phyloP scores from a whole-genome alignment of 2,329 filamentous ascomycete species.

The Sporothrix curviconia region DNA sequence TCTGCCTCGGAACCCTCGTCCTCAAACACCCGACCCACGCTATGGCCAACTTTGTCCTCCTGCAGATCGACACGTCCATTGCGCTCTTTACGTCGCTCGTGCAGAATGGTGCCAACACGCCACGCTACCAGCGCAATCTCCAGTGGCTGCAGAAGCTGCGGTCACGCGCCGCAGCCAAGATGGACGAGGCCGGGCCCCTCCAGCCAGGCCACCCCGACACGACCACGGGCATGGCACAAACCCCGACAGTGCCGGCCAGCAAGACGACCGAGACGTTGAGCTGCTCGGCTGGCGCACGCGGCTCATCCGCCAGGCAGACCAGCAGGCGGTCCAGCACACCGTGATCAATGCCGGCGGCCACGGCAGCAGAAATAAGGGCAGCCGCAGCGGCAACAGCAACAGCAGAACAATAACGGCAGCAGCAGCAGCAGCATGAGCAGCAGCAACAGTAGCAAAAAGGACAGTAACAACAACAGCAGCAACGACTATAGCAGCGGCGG shows the following conservation, averaged over 20 bases:
- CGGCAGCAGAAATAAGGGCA: too few species aligned
- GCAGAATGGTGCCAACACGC: slow-evolving; percentile 7
- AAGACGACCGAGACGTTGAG: slow-evolving; percentile 4
- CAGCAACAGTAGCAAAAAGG: too few species aligned
- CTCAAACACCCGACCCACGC: slow-evolving; percentile 2
- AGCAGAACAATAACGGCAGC: too few species aligned
- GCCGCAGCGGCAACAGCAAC: too few species aligned
- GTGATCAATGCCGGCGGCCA: background rate
- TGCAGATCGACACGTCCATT: slow-evolving; percentile 13
- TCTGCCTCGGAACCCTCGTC: slow-evolving; percentile 14
- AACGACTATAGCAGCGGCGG: background rate
- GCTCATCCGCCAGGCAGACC: slow-evolving; percentile 6
- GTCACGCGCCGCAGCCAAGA: background rate
- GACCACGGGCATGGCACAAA: too few species aligned
- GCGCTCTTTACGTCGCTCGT: slow-evolving; percentile 8
- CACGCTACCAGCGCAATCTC: slow-evolving; percentile 10
- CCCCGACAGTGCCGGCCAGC: background rate
- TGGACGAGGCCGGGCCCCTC: background rate
- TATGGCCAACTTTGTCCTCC: slow-evolving; percentile 11
- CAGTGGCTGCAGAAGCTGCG: slow-evolving; percentile 10
- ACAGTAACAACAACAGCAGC: background rate
- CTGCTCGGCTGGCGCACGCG: slow-evolving; percentile 15
- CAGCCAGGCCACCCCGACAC: background rate
- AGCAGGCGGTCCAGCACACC: background rate
- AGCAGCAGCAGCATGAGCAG: too few species aligned